Percentiles rank a stretch among this genome's conserved stretches.
phyloP scores from a whole-genome alignment of 1,284 basidiomycete species.

The Cystobasidium slooffiae region DNA sequence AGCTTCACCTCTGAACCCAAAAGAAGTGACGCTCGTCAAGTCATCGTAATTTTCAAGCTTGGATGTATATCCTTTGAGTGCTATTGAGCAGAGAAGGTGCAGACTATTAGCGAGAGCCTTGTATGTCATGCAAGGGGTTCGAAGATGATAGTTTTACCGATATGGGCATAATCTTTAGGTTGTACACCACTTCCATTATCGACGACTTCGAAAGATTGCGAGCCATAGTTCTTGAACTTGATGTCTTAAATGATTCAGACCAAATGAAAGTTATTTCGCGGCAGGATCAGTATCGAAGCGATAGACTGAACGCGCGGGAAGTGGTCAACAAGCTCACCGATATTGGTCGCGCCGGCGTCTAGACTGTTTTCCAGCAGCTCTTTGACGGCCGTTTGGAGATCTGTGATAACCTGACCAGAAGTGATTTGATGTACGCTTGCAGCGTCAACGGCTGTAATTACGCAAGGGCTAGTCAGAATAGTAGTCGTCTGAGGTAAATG shows the following conservation, averaged over 20 bases:
- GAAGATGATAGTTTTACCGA: constrained; percentile 65
- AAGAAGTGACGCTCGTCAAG: constrained; percentile 75
- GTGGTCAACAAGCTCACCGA: constrained; percentile 65
- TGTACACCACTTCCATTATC: constrained; percentile 92
- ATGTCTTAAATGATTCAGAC: constrained; percentile 66
- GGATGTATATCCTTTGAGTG: constrained; percentile 90
- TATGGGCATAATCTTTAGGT: constrained; percentile 72
- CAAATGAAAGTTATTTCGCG: no score
- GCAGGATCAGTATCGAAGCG: no score
- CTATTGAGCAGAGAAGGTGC: constrained; percentile 58
- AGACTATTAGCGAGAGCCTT: constrained; percentile 25
- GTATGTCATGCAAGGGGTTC: constrained; percentile 8
- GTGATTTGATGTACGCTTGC: constrained; percentile 81
- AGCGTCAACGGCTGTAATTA: constrained; percentile 67
- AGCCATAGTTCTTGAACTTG: constrained; percentile 84
- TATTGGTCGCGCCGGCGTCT: constrained; percentile 84
- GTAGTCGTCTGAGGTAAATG: no score
- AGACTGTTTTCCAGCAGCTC: constrained; percentile 96
- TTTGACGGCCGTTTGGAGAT: constrained; percentile 89
- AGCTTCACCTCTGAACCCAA: constrained; percentile 96
- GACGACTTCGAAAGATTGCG: constrained; percentile 83
- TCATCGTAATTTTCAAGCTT: constrained; percentile 81
- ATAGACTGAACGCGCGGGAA: background rate
- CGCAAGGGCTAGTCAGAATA: background rate
- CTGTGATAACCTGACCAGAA: constrained; percentile 92